phyloP scores from a whole-genome alignment of 306 rosid species.

The Astragalus membranaceus region DNA sequence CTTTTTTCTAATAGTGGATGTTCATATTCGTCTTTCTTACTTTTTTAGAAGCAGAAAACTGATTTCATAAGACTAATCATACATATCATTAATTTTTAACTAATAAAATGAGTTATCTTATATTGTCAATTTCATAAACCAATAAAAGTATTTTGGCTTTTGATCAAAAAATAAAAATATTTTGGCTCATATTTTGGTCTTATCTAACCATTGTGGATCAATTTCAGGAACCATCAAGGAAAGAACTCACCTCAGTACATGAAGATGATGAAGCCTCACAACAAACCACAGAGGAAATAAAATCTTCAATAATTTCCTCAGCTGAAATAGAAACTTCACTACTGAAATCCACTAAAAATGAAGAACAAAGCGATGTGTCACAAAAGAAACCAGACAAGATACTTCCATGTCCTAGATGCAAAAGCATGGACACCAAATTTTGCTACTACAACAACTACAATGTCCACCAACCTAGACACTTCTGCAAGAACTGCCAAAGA shows the following conservation, averaged over 20 bases:
- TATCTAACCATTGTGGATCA: conserved; percentile 8
- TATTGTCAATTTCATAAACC: too few species aligned
- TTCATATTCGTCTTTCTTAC: too few species aligned
- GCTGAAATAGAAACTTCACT: conserved; percentile 40
- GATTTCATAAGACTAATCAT: too few species aligned
- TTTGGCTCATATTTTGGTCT: background rate
- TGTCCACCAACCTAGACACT: conserved; percentile 82
- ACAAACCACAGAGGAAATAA: conserved; percentile 32
- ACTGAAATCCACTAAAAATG: conserved; percentile 38
- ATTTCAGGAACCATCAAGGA: conserved; percentile 44
- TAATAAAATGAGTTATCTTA: too few species aligned
- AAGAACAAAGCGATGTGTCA: conserved; percentile 44
- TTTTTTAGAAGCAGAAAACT: too few species aligned
- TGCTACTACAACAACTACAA: conserved; percentile 88
- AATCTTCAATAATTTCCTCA: conserved; percentile 42
- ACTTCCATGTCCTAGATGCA: conserved; percentile 79
- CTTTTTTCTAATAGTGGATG: too few species aligned
- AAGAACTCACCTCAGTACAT: conserved; percentile 33
- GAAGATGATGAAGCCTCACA: conserved; percentile 30
- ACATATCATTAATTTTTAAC: too few species aligned
- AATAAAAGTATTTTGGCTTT: background rate
- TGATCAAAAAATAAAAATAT: too few species aligned
- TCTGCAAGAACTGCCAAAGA: conserved; percentile 88
- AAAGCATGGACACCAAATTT: conserved; percentile 85
- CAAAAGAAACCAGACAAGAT: conserved; percentile 73